These are phyloP conservation scores for Symbiotaphrina buchneri DNA, from an alignment of 495 filamentous ascomycete species.

Conservation along the genomic window DNA sequence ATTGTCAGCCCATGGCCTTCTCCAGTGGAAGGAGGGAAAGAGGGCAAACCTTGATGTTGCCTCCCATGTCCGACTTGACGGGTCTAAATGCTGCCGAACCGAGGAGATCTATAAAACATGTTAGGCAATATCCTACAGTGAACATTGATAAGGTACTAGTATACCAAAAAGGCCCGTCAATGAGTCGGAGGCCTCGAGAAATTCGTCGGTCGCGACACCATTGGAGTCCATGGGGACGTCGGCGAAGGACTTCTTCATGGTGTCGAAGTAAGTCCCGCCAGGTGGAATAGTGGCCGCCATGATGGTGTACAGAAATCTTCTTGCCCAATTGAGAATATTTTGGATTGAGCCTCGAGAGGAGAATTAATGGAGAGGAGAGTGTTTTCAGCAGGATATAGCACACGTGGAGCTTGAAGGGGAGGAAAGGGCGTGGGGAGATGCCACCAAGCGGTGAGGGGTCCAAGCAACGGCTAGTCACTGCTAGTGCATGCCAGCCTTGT, in stretches of 20 bases:
- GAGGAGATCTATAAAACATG: slow-evolving; percentile 4
- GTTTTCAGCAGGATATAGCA: too few relatives aligned
- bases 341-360: too few relatives aligned
- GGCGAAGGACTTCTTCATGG: slow-evolving; percentile 57
- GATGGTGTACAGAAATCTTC: too few relatives aligned
- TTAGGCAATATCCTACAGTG: too few relatives aligned
- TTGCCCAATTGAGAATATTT: too few relatives aligned
- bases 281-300: slow-evolving; percentile 16
- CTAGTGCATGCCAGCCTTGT: too few relatives aligned
- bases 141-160: slow-evolving; percentile 6
- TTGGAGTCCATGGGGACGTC: slow-evolving; percentile 57
- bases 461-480: too few relatives aligned
- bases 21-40: background rate
- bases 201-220: slow-evolving; percentile 63
- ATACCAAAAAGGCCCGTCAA: slow-evolving; percentile 72
- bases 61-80: slow-evolving; percentile 69
- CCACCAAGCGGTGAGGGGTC: too few relatives aligned
- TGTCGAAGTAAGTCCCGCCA: slow-evolving; percentile 65
- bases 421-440: too few relatives aligned
- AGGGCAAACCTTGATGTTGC: slow-evolving; percentile 69
- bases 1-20: slow-evolving; percentile 5
- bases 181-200: slow-evolving; percentile 76
- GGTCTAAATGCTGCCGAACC: slow-evolving; percentile 4
- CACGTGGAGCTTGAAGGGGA: too few relatives aligned
- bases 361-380: too few relatives aligned